phyloP scores from a whole-genome alignment of 345 rosid species.

The Trapa incisa region DNA sequence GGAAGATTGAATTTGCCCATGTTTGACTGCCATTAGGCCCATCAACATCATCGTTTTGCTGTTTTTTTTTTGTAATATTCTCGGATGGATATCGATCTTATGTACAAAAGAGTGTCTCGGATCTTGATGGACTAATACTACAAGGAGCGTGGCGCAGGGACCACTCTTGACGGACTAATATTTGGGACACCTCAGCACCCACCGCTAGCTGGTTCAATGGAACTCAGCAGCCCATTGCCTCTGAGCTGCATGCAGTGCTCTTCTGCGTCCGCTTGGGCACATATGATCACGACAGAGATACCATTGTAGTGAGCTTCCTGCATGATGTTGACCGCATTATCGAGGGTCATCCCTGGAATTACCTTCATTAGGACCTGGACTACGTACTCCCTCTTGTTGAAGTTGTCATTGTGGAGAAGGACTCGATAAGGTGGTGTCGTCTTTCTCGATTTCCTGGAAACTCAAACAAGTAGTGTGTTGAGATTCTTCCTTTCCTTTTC shows the following conservation, averaged over 20 bases:
- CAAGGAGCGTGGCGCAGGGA: not conserved
- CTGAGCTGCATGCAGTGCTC: constrained; percentile 92
- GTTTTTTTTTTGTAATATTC: not conserved
- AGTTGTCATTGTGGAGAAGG: constrained; percentile 82
- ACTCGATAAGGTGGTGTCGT: constrained; percentile 74
- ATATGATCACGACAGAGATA: constrained; percentile 73
- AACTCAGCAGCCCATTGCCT: constrained; percentile 86
- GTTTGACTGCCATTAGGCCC: no score
- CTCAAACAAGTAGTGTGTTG: not conserved
- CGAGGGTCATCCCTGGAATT: constrained; percentile 86
- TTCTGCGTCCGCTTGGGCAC: constrained; percentile 88
- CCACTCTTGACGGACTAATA: not conserved
- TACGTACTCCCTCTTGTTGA: constrained; percentile 77
- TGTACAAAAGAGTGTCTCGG: not conserved
- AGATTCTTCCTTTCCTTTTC: not conserved
- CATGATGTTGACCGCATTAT: constrained; percentile 90
- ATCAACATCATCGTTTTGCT: no score
- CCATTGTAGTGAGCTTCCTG: constrained; percentile 96
- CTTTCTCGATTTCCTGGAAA: constrained; percentile 67
- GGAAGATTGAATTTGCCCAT: no score
- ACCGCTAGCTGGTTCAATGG: constrained; percentile 84
- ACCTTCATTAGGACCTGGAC: constrained; percentile 96
- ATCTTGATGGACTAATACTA: not conserved
- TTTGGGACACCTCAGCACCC: constrained; percentile 40
- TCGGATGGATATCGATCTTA: not conserved